Conservation (phyloP, 2,329 filamentous ascomycete species). For the Colletotrichum paranaense region DNA sequence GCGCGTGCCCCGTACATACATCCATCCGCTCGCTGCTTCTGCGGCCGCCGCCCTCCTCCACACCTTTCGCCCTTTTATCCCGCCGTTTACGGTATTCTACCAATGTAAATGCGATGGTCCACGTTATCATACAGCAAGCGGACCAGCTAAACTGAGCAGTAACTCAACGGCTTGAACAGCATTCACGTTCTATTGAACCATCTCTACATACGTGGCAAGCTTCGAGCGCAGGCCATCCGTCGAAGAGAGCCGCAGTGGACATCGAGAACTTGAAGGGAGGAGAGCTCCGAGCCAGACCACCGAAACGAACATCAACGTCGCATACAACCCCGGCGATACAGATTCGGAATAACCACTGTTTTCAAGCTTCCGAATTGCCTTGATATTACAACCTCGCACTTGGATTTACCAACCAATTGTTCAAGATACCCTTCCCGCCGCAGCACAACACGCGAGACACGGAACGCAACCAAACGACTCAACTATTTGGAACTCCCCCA, state of each 20-base stretch:
- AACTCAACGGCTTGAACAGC: slow-evolving; percentile 42
- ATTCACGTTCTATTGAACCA: slow-evolving; percentile 44
- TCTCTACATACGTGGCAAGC: slow-evolving; percentile 54
- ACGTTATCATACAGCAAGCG: slow-evolving; percentile 52
- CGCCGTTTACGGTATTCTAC: slow-evolving; percentile 52
- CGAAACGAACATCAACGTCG: background rate
- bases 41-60: slow-evolving; percentile 26
- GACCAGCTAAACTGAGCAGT: slow-evolving; percentile 47
- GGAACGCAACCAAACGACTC: background rate
- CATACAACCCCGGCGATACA: background rate
- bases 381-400: background rate
- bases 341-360: background rate
- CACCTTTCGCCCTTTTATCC: slow-evolving; percentile 41
- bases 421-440: background rate
- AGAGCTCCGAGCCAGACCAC: background rate
- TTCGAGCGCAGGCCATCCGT: slow-evolving; percentile 37
- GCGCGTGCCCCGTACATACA: slow-evolving; percentile 8
- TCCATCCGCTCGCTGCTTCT: background rate
- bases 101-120: slow-evolving; percentile 56
- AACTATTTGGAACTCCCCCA: background rate
- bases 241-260: slow-evolving; percentile 38
- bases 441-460: background rate
- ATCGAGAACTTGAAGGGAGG: slow-evolving; percentile 38
- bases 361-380: background rate
- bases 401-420: background rate